Percentiles rank a stretch among this genome's conserved stretches.
Evolutionary conservation across 2,329 filamentous ascomycete genomes (phyloP).

Genomic region (Pyricularia sp.): DNA sequence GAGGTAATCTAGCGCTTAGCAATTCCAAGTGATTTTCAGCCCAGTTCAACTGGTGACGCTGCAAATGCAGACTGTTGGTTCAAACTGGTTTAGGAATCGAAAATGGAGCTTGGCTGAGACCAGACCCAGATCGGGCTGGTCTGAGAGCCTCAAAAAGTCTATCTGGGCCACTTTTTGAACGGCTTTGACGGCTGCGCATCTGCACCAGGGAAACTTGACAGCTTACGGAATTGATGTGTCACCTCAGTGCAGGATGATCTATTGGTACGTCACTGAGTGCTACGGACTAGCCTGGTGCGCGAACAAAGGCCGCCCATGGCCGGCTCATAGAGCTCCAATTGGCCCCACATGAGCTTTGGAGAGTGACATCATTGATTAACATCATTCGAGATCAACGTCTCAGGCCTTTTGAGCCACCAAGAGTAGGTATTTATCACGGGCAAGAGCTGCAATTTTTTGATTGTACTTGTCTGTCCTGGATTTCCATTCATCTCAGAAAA

Average conservation of each 20-base stretch:
- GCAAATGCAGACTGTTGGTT: background rate
- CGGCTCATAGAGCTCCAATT: background rate
- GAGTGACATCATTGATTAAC: conserved; percentile 7
- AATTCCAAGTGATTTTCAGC: background rate
- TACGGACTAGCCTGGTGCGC: background rate
- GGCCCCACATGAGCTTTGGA: background rate
- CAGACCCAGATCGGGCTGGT: background rate
- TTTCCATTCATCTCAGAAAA: background rate
- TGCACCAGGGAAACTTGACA: background rate
- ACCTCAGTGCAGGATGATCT: background rate
- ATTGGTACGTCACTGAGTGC: background rate
- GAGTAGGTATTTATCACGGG: background rate
- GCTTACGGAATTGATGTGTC: background rate
- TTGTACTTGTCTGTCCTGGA: too few relatives aligned
- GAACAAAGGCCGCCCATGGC: background rate
- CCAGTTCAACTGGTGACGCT: background rate
- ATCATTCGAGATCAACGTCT: background rate
- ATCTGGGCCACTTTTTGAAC: background rate
- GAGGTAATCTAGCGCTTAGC: conserved; percentile 22
- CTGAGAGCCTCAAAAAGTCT: background rate
- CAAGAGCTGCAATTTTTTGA: background rate
- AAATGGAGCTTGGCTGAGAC: background rate
- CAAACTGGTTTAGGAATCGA: background rate
- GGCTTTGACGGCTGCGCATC: background rate
- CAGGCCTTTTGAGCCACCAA: background rate